Evolutionary conservation across 1,284 basidiomycete genomes (phyloP).

Genomic region (Irpex sp.): DNA sequence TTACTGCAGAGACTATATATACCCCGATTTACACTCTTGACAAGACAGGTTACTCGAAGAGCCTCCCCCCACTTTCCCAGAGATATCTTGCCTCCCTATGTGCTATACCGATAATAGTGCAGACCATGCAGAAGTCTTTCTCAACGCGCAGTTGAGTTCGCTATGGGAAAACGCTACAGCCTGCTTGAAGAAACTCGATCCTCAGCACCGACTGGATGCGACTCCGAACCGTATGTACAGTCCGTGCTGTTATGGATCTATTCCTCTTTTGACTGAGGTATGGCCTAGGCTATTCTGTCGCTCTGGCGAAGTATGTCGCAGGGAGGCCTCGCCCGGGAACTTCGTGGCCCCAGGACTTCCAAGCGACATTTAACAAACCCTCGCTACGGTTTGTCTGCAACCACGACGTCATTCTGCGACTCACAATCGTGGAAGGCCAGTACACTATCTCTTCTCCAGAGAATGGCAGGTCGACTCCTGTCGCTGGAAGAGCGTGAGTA

Average conservation of each 20-base stretch:
- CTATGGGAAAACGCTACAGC: slow-evolving; percentile 22
- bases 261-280: too few species aligned
- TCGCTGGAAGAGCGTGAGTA: neutral
- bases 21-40: too few species aligned
- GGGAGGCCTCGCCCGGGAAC: slow-evolving; percentile 8
- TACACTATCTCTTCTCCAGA: slow-evolving; percentile 16
- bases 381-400: slow-evolving; percentile 25
- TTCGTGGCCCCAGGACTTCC: slow-evolving; percentile 13
- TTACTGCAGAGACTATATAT: too few species aligned
- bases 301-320: slow-evolving; percentile 19
- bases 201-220: neutral
- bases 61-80: neutral
- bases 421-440: slow-evolving; percentile 21
- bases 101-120: slow-evolving; percentile 27
- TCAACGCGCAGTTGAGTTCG: slow-evolving; percentile 26
- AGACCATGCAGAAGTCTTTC: slow-evolving; percentile 23
- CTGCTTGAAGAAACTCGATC: slow-evolving; percentile 16
- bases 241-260: neutral
- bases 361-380: slow-evolving; percentile 20
- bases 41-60: too few species aligned
- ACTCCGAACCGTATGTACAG: neutral
- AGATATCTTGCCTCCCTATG: slow-evolving; percentile 14
- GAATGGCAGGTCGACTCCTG: slow-evolving; percentile 1
- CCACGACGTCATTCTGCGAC: slow-evolving; percentile 21
- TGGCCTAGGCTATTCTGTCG: slow-evolving; percentile 14